phyloP scores from a whole-genome alignment of 495 filamentous ascomycete species.

The Choiromyces venosus region DNA sequence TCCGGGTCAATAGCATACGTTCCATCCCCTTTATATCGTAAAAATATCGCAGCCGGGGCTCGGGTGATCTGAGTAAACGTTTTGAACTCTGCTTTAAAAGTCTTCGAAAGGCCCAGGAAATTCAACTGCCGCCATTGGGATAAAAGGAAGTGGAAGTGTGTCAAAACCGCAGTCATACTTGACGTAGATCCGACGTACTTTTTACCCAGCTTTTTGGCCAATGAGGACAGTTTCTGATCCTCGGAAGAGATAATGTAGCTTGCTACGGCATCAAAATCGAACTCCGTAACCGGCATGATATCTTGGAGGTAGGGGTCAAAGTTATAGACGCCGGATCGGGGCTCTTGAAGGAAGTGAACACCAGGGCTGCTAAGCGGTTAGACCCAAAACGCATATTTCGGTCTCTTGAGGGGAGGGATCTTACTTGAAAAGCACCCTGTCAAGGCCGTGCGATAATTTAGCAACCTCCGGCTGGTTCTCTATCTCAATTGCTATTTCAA shows the following conservation, averaged over 20 bases:
- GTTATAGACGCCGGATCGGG: conserved; percentile 80
- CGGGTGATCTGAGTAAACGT: conserved; percentile 66
- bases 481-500: conserved; percentile 27
- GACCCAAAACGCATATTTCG: conserved; percentile 17
- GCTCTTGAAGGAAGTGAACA: conserved; percentile 85
- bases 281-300: conserved; percentile 87
- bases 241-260: conserved; percentile 83
- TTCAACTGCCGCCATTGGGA: conserved; percentile 75
- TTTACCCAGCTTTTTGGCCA: conserved; percentile 62
- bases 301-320: conserved; percentile 88
- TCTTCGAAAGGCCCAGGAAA: conserved; percentile 56
- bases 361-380: conserved; percentile 55
- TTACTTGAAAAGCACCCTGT: conserved; percentile 88
- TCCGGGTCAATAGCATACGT: conserved; percentile 95
- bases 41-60: conserved; percentile 71
- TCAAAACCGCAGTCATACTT: conserved; percentile 81
- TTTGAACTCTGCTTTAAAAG: conserved; percentile 55
- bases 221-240: conserved; percentile 60
- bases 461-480: conserved; percentile 58
- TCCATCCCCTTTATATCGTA: conserved; percentile 71
- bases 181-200: conserved; percentile 94
- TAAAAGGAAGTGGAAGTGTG: conserved; percentile 89
- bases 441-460: conserved; percentile 67
- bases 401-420: conserved; percentile 1
- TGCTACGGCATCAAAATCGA: conserved; percentile 81